Evolutionary conservation across 805 yeast genomes (phyloP), one percentile per base, ranked within the genome.

Genomic region (Wickerhamiella australiensis): DNA sequence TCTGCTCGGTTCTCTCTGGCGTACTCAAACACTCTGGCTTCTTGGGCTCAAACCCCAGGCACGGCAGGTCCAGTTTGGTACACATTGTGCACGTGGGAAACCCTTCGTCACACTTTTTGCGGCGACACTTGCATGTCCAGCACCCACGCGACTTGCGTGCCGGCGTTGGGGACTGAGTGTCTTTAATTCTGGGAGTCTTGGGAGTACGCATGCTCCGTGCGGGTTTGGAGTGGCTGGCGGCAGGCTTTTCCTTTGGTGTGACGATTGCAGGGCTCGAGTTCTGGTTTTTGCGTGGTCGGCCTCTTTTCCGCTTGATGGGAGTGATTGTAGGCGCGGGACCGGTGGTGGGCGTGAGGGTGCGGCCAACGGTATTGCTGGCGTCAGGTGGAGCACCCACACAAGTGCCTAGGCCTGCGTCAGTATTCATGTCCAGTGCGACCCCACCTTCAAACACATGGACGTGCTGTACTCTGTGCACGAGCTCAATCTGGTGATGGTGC

Each of bases 121-220:
- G 78, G 40, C 90, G 69, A 15, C 80, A 64, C 51, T 87, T 64
- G 59, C 88, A 82, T 8, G 83, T 82, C 87, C 87, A 82, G 57
- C 90, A 82, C 0, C 90, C 90, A 26, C 68, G 68, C 52, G 73
- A 73, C 1, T 80, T 75, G 45, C 81, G 42, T 3, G 9, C 18
- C 6, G 42, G 46, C n/a, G 46, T 18, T n/a, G 46, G 46, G 18
- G 46, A 21, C 5, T 8, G 11, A 6, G 11, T 17, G 13, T 6
- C 18, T 13, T 20, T 21, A 15, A 17, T 21, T 13, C 17, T 20
- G 3, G 42, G 42, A 4, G 27, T 38, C 15, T 38, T 38, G 5
- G 42, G 42, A 11, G 42, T 38, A 8, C 17, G 8, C 6, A 21
- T 3, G 29, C 6, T 27, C 17, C 42, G 42, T n/a, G 27, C 42